Percentiles rank a stretch among this genome's conserved stretches.
These are phyloP conservation scores for Catenaria anguillulae DNA, from an alignment of 371 early-diverging fungal genomes.

Conservation along the genomic window DNA sequence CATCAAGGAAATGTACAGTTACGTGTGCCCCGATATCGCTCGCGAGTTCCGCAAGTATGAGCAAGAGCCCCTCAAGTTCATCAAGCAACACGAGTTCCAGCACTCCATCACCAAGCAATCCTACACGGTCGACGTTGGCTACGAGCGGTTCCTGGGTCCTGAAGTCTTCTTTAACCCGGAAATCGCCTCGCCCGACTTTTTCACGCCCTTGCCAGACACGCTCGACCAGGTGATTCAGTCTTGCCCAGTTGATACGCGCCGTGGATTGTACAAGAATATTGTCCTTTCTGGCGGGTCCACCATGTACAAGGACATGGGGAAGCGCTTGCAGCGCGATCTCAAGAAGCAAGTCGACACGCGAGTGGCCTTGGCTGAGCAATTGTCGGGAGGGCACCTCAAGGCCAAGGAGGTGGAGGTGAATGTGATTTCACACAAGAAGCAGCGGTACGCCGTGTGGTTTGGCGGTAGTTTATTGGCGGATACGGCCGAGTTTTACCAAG, in stretches of 20 bases:
- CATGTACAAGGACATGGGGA: slow-evolving; percentile 92
- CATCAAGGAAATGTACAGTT: slow-evolving; percentile 91
- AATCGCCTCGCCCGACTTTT: slow-evolving; percentile 86
- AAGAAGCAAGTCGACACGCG: slow-evolving; percentile 75
- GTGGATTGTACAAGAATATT: slow-evolving; percentile 95
- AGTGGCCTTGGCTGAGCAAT: slow-evolving; percentile 48
- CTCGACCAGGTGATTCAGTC: slow-evolving; percentile 90
- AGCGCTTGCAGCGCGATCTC: slow-evolving; percentile 87
- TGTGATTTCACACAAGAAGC: slow-evolving; percentile 93
- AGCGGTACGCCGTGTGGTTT: slow-evolving; percentile 96
- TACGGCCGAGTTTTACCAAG: slow-evolving; percentile 79
- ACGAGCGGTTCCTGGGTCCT: slow-evolving; percentile 93
- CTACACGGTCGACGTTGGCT: slow-evolving; percentile 88
- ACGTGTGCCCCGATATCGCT: slow-evolving; percentile 91
- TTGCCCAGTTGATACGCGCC: slow-evolving; percentile 89
- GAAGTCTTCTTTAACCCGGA: slow-evolving; percentile 98
- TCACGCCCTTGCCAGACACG: slow-evolving; percentile 87
- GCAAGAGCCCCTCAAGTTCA: slow-evolving; percentile 69
- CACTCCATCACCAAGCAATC: slow-evolving; percentile 74
- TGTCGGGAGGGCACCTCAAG: slow-evolving; percentile 50
- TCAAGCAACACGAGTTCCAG: slow-evolving; percentile 64
- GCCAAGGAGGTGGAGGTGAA: slow-evolving; percentile 70
- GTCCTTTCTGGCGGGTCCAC: slow-evolving; percentile 96
- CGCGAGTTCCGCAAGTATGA: slow-evolving; percentile 91
- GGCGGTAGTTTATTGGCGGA: slow-evolving; percentile 87